A percentile compares a stretch with the other conserved stretches of the same genome.
These are phyloP conservation scores for Zostera marina DNA, from an alignment of 116 monocot species.

Conservation along the genomic window DNA sequence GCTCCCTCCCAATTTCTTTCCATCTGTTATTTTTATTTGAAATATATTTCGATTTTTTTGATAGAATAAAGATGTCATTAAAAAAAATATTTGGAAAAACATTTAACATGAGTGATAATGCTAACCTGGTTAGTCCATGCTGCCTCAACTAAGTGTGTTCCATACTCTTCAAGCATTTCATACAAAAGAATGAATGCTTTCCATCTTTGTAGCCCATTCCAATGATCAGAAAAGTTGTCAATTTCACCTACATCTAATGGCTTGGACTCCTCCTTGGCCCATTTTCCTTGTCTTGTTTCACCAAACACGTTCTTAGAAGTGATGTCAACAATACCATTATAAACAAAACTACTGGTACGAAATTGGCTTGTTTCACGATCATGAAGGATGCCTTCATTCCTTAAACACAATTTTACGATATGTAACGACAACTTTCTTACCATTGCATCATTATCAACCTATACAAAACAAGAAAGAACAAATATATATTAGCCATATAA, in stretches of 20 bases:
- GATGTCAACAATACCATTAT: not conserved
- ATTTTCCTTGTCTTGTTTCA: slow-evolving; percentile 53
- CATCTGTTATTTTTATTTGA: too few relatives aligned
- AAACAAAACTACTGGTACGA: not conserved
- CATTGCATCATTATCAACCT: slow-evolving; percentile 67
- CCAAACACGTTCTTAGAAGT: slow-evolving; percentile 3
- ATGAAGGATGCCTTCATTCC: not conserved
- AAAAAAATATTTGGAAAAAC: too few relatives aligned
- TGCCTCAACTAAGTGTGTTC: slow-evolving; percentile 92
- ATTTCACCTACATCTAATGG: slow-evolving; percentile 58
- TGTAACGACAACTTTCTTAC: slow-evolving; percentile 68
- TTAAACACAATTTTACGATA: slow-evolving; percentile 35
- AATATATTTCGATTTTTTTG: too few relatives aligned
- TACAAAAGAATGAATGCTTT: slow-evolving; percentile 66
- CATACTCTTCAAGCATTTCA: slow-evolving; percentile 97
- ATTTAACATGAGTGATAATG: not conserved
- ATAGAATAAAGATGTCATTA: too few relatives aligned
- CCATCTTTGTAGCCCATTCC: slow-evolving; percentile 45
- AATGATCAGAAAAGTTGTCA: slow-evolving; percentile 14
- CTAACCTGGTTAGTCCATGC: slow-evolving; percentile 85
- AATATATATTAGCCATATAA: not conserved
- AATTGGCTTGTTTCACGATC: slow-evolving; percentile 2
- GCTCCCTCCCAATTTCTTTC: too few relatives aligned
- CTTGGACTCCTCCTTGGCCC: slow-evolving; percentile 67
- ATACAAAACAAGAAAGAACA: slow-evolving; percentile 5